Conservation (phyloP, 768 basidiomycete genomes). For the Leucocoprinus leucothites region DNA sequence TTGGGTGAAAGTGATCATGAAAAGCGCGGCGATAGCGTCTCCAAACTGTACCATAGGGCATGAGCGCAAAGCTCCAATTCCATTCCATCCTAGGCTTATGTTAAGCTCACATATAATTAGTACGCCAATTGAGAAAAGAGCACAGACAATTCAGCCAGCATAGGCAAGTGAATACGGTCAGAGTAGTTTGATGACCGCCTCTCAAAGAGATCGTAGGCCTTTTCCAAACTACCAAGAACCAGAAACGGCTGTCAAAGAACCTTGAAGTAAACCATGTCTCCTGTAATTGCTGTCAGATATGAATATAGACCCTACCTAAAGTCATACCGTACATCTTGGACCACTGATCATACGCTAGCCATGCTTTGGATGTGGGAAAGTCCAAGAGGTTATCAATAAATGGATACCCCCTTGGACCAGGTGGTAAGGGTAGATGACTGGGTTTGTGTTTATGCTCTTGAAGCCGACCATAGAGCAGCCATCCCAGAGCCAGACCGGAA, state of each 20-base stretch:
- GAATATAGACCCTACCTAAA: not conserved
- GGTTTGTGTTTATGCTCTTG: not conserved
- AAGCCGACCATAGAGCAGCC: not conserved
- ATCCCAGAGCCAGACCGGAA: not conserved
- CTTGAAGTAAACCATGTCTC: no score
- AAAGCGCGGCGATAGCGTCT: constrained; percentile 38
- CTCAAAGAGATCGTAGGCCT: constrained; percentile 49
- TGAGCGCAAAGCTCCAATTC: constrained; percentile 33
- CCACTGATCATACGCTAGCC: constrained; percentile 29
- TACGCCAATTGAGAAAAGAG: not conserved
- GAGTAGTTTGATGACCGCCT: constrained; percentile 53
- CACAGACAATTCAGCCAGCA: constrained; percentile 48
- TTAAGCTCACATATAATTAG: not conserved
- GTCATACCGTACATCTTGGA: constrained; percentile 26
- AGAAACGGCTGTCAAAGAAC: no score
- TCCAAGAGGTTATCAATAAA: constrained; percentile 27
- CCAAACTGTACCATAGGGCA: constrained; percentile 39
- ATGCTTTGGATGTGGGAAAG: constrained; percentile 23
- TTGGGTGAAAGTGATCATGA: constrained; percentile 15
- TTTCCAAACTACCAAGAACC: constrained; percentile 22
- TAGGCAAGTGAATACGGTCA: constrained; percentile 40
- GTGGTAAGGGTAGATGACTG: constrained; percentile 18
- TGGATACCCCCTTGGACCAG: constrained; percentile 28
- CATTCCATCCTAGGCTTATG: constrained; percentile 33
- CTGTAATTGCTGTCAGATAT: not conserved